These are phyloP conservation scores for Primulina huaijiensis DNA, from an alignment of 257 asterid species.

Conservation along the genomic window DNA sequence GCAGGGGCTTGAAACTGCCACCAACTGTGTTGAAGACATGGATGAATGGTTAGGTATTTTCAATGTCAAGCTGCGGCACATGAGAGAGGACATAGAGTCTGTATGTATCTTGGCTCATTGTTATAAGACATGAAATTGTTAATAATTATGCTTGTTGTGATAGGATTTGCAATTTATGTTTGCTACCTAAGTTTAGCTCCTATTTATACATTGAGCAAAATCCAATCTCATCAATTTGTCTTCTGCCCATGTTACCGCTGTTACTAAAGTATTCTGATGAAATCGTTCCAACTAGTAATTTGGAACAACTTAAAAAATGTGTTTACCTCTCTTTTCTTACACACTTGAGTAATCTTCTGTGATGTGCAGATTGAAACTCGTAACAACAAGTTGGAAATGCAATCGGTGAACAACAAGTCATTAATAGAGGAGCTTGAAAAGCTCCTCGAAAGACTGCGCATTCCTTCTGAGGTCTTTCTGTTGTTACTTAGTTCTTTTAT, in stretches of 20 bases:
- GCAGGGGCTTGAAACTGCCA: constrained; percentile 77
- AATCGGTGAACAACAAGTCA: constrained; percentile 81
- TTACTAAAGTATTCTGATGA: constrained; percentile 19
- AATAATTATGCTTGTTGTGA: neutral
- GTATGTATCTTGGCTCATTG: constrained; percentile 41
- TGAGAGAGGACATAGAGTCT: constrained; percentile 99
- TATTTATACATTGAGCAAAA: constrained; percentile 9
- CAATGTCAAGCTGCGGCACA: constrained; percentile 91
- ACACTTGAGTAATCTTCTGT: constrained; percentile 21
- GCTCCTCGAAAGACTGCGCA: constrained; percentile 75
- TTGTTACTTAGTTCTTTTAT: constrained; percentile 4
- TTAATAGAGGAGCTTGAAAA: constrained; percentile 90
- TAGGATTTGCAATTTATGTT: neutral
- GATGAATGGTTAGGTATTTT: constrained; percentile 98
- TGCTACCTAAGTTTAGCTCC: constrained; percentile 12
- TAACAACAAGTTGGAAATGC: constrained; percentile 97
- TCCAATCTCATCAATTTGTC: constrained; percentile 16
- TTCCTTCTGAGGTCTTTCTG: constrained; percentile 76
- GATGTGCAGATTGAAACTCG: constrained; percentile 82
- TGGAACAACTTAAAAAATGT: neutral
- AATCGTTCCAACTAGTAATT: neutral
- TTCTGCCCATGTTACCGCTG: constrained; percentile 14
- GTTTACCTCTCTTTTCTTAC: constrained; percentile 22
- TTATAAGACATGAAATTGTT: constrained; percentile 15
- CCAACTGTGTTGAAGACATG: constrained; percentile 91